phyloP scores from a whole-genome alignment of 177 flowering plant genomes.

The Vitis hybrid region DNA sequence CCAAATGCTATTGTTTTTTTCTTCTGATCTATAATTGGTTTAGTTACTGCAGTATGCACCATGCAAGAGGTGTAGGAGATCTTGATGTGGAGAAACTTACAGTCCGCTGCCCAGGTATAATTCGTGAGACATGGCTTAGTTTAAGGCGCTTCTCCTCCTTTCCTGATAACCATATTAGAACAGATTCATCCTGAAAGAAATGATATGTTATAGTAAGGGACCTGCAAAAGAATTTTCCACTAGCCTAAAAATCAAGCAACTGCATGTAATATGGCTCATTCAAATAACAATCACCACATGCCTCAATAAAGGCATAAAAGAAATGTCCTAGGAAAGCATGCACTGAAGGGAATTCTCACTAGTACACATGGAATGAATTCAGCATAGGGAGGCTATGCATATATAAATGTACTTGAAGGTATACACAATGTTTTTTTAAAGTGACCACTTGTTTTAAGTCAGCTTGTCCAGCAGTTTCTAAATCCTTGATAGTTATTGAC shows the following conservation, averaged over 20 bases:
- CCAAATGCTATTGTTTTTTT: not conserved
- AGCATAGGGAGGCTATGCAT: no score
- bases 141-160: slow-evolving; percentile 45
- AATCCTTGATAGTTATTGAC: no score
- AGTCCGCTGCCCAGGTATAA: slow-evolving; percentile 48
- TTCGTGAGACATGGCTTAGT: slow-evolving; percentile 42
- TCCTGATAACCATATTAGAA: slow-evolving; percentile 43
- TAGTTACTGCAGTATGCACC: not conserved
- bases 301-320: not conserved
- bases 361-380: no score
- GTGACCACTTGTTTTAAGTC: no score
- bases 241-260: not conserved
- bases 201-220: not conserved
- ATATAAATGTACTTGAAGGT: no score
- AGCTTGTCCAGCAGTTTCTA: no score
- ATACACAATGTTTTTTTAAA: no score
- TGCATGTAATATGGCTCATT: not conserved
- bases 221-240: not conserved
- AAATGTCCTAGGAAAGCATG: not conserved
- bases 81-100: slow-evolving; percentile 31
- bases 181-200: slow-evolving; percentile 34
- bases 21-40: not conserved
- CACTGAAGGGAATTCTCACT: not conserved
- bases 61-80: not conserved
- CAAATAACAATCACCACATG: not conserved